Conservation (phyloP, 2,329 filamentous ascomycete species). For the Neofusicoccum cordaticola region DNA sequence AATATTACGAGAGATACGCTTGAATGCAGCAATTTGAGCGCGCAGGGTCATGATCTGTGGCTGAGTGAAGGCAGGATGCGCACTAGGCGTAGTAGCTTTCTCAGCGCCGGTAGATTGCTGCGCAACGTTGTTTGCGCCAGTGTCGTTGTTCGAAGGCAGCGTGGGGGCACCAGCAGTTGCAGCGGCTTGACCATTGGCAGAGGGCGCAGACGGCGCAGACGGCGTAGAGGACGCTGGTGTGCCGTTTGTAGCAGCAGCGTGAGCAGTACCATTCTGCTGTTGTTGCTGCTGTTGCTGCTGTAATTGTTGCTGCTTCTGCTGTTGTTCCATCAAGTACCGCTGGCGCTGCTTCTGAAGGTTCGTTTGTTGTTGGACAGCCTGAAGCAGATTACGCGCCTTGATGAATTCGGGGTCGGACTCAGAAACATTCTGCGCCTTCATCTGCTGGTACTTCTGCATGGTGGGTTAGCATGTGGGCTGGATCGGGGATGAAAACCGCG, state of each 20-base stretch:
- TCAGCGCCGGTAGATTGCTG: conserved; percentile 38
- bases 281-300: conserved; percentile 48
- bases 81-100: conserved; percentile 27
- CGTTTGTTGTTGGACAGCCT: conserved; percentile 64
- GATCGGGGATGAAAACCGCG: conserved; percentile 6
- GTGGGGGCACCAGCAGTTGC: conserved; percentile 27
- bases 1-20: conserved; percentile 81
- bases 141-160: conserved; percentile 23
- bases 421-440: conserved; percentile 81
- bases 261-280: conserved; percentile 45
- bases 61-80: conserved; percentile 56
- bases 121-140: conserved; percentile 27
- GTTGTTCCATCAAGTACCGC: conserved; percentile 37
- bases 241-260: conserved; percentile 44
- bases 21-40: conserved; percentile 88
- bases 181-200: conserved; percentile 26
- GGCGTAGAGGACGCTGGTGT: conserved; percentile 32
- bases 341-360: conserved; percentile 50
- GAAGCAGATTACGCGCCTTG: conserved; percentile 74
- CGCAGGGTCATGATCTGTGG: conserved; percentile 77
- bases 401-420: conserved; percentile 82
- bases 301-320: conserved; percentile 50
- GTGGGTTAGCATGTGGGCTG: conserved; percentile 35
- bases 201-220: conserved; percentile 18
- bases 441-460: conserved; percentile 76